These are phyloP conservation scores for Emmonsiellopsis sp. DNA, from an alignment of 2,329 filamentous ascomycete genomes.

Conservation along the genomic window DNA sequence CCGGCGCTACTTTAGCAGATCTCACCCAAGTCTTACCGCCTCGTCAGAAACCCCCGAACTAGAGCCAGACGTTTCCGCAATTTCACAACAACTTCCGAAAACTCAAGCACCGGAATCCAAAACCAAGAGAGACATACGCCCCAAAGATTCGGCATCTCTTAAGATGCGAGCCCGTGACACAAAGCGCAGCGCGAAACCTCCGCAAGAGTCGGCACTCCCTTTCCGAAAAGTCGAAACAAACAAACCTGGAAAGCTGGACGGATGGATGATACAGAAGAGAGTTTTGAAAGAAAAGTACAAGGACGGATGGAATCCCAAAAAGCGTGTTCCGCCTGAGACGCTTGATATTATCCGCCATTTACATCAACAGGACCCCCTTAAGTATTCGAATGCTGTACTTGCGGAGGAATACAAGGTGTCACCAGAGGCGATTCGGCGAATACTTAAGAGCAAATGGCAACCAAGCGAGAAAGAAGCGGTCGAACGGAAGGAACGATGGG, in stretches of 20 bases:
- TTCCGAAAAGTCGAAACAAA: constrained; percentile 8
- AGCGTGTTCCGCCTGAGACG: constrained; percentile 83
- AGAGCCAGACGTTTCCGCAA: background rate
- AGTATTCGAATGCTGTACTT: constrained; percentile 65
- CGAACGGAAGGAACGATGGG: constrained; percentile 34
- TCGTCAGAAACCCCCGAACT: background rate
- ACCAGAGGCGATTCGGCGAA: constrained; percentile 75
- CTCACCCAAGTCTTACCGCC: background rate
- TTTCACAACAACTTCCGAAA: background rate
- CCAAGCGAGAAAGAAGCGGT: constrained; percentile 30
- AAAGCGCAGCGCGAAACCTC: background rate
- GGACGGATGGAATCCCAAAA: constrained; percentile 68
- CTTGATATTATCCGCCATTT: constrained; percentile 81
- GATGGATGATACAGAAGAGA: constrained; percentile 68
- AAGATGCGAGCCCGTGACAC: background rate
- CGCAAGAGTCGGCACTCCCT: background rate
- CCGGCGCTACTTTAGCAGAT: background rate
- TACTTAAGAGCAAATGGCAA: constrained; percentile 53
- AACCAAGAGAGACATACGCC: background rate
- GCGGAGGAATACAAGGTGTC: constrained; percentile 77
- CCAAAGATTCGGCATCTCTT: background rate
- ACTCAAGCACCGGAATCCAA: background rate
- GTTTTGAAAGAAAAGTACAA: constrained; percentile 70
- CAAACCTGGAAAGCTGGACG: constrained; percentile 28
- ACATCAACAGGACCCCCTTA: constrained; percentile 64